Base-by-base conservation (phyloP, 75 land plant genomes). In the Cunninghamia lanceolata region DNA sequence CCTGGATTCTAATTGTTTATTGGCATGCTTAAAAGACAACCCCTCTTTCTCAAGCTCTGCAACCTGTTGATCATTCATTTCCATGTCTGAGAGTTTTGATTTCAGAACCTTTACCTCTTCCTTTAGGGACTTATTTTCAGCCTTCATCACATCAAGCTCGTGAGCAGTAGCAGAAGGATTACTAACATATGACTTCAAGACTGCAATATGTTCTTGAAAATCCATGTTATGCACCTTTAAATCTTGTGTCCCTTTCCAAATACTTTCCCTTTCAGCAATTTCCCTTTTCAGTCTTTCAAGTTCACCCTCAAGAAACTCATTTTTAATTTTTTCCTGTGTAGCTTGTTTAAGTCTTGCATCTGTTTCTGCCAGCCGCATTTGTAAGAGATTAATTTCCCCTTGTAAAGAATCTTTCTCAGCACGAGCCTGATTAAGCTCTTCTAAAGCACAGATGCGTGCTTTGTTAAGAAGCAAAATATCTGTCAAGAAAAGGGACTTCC, bases 391-490 rank as follows among this genome's bases (percentile, higher is more conserved):
- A 30, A 98, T 92, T 88, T 96, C 92, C 76, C 92, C 86, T 89
- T 93, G 94, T 81, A 96, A 88, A 46, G 85, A 82, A 47, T 94
- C 95, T 84, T 94, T 98, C 86, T 96, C 98, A 76, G 77, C 11
- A 28, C 93, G 90, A 76, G 91, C 89, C 76, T 95, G 89, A 82
- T 94, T 92, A 84, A 98, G 93, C 53, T 98, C 95, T 88, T 95
- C 89, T 50, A 98, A 88, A 59, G 94, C 94, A 86, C 89, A 93
- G 32, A 91, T 86, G 14, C 99, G 96, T 66, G 96, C 96, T 85
- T 94, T 88, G 86, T 98, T 96, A 80, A 98, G 94, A 63, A 95
- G 93, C 85, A 94, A 88, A 85, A 96, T 91, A 89, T 98, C 99
- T 96, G 34, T 40, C 80, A 46, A 53, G 74, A 75, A 59, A 82